Conservation (phyloP, 768 basidiomycete genomes). For the Hygrophoropsis aurantiaca region DNA sequence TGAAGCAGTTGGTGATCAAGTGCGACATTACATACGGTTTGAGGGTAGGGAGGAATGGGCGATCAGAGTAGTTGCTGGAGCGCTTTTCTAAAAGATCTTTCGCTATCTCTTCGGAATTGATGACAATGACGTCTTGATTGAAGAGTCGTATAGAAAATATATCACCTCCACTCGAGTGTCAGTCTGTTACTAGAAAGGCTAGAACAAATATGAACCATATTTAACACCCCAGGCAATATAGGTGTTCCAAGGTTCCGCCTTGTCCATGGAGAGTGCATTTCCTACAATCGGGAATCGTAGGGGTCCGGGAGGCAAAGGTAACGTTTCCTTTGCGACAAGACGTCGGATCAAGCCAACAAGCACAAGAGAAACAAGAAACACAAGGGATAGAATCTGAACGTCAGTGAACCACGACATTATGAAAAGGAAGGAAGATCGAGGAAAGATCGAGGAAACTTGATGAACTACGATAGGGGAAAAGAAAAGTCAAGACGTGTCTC, state of each 20-base stretch:
- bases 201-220: constrained; percentile 39
- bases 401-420: no score
- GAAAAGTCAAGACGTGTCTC: no score
- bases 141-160: constrained; percentile 28
- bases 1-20: background rate
- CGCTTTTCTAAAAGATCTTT: constrained; percentile 37
- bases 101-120: constrained; percentile 33
- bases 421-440: no score
- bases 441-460: no score
- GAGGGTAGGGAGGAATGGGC: constrained; percentile 17
- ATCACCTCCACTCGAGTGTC: constrained; percentile 17
- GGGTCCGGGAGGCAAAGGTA: constrained; percentile 44
- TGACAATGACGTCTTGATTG: constrained; percentile 27
- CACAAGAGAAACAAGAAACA: no score
- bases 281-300: constrained; percentile 45
- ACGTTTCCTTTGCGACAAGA: background rate
- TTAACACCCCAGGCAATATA: constrained; percentile 41
- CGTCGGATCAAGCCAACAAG: no score
- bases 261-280: constrained; percentile 46
- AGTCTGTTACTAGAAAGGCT: background rate
- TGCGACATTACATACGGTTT: background rate
- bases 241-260: constrained; percentile 35
- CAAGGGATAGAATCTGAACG: no score
- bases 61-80: constrained; percentile 38
- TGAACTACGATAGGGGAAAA: no score